Percentiles rank a stretch among this genome's conserved stretches.
These are phyloP conservation scores for Bonnemaisonia californica DNA, from an alignment of 31 red algal genomes.

Conservation along the genomic window DNA sequence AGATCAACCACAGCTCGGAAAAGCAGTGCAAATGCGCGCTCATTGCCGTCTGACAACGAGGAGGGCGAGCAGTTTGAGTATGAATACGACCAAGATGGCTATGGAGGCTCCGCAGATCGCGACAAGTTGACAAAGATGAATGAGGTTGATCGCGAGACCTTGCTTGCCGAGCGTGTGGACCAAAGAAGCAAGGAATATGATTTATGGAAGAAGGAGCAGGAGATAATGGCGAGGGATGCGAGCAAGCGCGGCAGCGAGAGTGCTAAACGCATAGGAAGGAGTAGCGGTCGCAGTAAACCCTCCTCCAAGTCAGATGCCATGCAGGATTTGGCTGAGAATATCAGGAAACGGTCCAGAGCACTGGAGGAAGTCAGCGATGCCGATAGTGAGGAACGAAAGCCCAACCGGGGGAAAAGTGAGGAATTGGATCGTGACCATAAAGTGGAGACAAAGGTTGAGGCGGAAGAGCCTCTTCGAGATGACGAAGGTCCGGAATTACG, in stretches of 20 bases:
- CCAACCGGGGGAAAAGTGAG: neutral
- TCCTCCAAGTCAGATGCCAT: slow-evolving; percentile 68
- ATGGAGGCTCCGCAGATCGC: slow-evolving; percentile 62
- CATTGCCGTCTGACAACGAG: slow-evolving; percentile 9
- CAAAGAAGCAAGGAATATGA: slow-evolving; percentile 39
- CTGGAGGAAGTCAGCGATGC: slow-evolving; percentile 63
- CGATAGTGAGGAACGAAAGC: slow-evolving; percentile 55
- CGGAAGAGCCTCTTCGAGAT: slow-evolving; percentile 16
- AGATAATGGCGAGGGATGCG: slow-evolving; percentile 41
- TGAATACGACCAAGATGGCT: slow-evolving; percentile 67
- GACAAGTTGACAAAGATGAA: slow-evolving; percentile 56
- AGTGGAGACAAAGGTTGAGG: slow-evolving; percentile 4
- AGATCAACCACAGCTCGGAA: neutral
- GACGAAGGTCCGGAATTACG: slow-evolving; percentile 47
- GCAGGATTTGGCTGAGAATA: slow-evolving; percentile 61
- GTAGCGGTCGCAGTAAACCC: slow-evolving; percentile 46
- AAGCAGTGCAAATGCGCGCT: neutral
- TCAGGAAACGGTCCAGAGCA: slow-evolving; percentile 45
- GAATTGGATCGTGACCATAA: slow-evolving; percentile 16
- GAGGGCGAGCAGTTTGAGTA: slow-evolving; percentile 55
- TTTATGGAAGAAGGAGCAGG: slow-evolving; percentile 53
- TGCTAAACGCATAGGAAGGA: slow-evolving; percentile 21
- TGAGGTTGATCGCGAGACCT: slow-evolving; percentile 56
- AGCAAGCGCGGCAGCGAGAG: neutral
- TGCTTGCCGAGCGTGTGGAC: slow-evolving; percentile 52